Base-by-base conservation (phyloP, 345 rosid genomes). In the Ceriops zippeliana region DNA sequence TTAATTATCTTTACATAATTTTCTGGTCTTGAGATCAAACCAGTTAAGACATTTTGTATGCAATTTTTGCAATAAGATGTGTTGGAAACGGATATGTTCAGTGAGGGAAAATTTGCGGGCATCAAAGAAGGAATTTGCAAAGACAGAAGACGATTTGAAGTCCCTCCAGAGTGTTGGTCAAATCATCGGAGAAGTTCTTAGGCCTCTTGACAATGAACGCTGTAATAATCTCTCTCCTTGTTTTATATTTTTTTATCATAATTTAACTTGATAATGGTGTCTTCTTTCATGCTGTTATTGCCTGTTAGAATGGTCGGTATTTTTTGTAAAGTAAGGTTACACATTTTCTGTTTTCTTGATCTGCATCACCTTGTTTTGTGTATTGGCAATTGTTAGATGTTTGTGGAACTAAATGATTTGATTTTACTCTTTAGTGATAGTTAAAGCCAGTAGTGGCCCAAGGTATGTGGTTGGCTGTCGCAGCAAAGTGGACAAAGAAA, bases 81-180 rank as follows among this genome's bases (percentile, higher is more conserved):
- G 28, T 11, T 76, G 49, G 46, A 51, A 37, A 51, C n/a, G 30
- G 66, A 59, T 22, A 38, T 46, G 57, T 82, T 83, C 80, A 95
- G 97, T 85, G 70, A 89, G 87, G 73, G 98, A 96, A 76, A 92
- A 76, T 77, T 73, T 96, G 78, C 78, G 98, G 68, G 87, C 73
- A 47, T 73, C 97, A 11, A 96, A 92, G 82, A 96, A 92, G 63
- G 99, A 96, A 78, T 96, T 89, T 84, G 90, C 90, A 69, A 96
- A 90, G 80, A 96, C 99, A 5, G 97, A 96, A 75, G 99, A 96
- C 81, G 99, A 96, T 76, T 82, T 96, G 52, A 92, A 96, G 86
- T 92, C 96, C 67, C 99, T 96, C 68, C 99, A 96, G 78, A 96
- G 99, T 83, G 98, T 96, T 78, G 99, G 99, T 2, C 98, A 96